phyloP scores from a whole-genome alignment of 2,329 filamentous ascomycete species.

The Pleurostoma richardsiae region DNA sequence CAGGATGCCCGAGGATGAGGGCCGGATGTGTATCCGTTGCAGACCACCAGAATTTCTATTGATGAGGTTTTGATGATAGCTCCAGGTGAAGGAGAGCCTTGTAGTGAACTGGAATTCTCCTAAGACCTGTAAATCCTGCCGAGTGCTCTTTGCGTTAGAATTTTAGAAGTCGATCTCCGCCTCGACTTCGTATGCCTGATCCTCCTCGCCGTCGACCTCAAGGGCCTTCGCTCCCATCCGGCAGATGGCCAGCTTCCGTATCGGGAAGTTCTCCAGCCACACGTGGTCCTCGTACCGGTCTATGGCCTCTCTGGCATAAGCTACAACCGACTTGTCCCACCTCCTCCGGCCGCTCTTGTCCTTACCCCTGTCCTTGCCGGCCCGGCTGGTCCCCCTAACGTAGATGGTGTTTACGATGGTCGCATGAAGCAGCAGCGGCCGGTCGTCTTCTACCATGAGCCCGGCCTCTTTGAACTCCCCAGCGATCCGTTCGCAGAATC shows the following conservation, averaged over 20 bases:
- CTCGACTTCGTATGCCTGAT: constrained; percentile 49
- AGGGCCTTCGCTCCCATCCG: constrained; percentile 78
- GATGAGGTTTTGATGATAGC: too few species aligned
- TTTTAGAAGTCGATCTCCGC: constrained; percentile 37
- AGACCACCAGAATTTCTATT: too few species aligned
- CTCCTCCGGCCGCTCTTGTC: constrained; percentile 12
- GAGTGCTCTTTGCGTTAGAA: neutral
- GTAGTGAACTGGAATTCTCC: too few species aligned
- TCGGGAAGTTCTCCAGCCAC: constrained; percentile 63
- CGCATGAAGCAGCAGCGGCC: constrained; percentile 72
- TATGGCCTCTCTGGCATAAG: constrained; percentile 54
- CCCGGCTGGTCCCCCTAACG: constrained; percentile 34
- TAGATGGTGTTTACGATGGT: constrained; percentile 87
- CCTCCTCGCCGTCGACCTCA: constrained; percentile 40
- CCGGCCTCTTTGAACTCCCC: constrained; percentile 48
- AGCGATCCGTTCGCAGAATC: constrained; percentile 54
- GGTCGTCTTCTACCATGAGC: constrained; percentile 51
- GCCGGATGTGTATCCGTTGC: too few species aligned
- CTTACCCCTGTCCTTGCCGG: constrained; percentile 12
- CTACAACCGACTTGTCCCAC: constrained; percentile 31
- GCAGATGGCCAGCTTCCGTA: constrained; percentile 75
- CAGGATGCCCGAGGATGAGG: too few species aligned
- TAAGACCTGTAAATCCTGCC: neutral
- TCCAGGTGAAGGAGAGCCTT: too few species aligned
- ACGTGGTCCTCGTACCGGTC: constrained; percentile 57